Evolutionary conservation across 2,329 filamentous ascomycete species (phyloP).

Genomic region (Biscogniauxia mediterranea): DNA sequence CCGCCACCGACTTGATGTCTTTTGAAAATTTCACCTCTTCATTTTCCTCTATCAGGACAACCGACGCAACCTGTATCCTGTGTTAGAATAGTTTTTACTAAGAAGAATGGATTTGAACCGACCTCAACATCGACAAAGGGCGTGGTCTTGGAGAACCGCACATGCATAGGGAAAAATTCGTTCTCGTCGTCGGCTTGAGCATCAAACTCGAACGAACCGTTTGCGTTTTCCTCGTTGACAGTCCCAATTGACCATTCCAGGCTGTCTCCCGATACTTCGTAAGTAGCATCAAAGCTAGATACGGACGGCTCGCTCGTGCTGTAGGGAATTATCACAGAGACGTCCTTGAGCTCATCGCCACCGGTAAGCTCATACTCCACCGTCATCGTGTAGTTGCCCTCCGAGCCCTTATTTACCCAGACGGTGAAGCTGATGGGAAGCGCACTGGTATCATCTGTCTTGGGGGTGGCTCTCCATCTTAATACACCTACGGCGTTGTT

Average conservation of each 20-base stretch:
- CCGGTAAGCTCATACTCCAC: slow-evolving; percentile 94
- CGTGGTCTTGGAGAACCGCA: slow-evolving; percentile 80
- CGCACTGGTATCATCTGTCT: slow-evolving; percentile 73
- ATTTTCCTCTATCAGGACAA: slow-evolving; percentile 70
- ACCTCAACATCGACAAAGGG: slow-evolving; percentile 95
- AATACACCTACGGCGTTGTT: slow-evolving; percentile 93
- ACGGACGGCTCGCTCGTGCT: slow-evolving; percentile 80
- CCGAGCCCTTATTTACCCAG: slow-evolving; percentile 88
- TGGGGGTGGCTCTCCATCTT: slow-evolving; percentile 85
- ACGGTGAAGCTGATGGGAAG: slow-evolving; percentile 95
- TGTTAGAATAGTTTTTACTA: slow-evolving; percentile 22
- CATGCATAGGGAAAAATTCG: slow-evolving; percentile 97
- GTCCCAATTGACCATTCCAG: slow-evolving; percentile 91
- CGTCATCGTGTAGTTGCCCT: slow-evolving; percentile 82
- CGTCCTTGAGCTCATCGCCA: slow-evolving; percentile 74
- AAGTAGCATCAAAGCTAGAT: slow-evolving; percentile 89
- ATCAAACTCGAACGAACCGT: slow-evolving; percentile 93
- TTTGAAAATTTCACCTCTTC: slow-evolving; percentile 82
- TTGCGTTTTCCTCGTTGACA: slow-evolving; percentile 78
- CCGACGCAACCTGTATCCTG: slow-evolving; percentile 58
- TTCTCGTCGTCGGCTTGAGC: slow-evolving; percentile 82
- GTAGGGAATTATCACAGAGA: slow-evolving; percentile 86
- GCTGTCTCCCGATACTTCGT: slow-evolving; percentile 89
- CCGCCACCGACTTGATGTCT: slow-evolving; percentile 73
- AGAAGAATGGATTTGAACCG: slow-evolving; percentile 42